Evolutionary conservation across 768 basidiomycete species (phyloP), one percentile per base, ranked within the genome.

Genomic region (Leccinellum luteum): DNA sequence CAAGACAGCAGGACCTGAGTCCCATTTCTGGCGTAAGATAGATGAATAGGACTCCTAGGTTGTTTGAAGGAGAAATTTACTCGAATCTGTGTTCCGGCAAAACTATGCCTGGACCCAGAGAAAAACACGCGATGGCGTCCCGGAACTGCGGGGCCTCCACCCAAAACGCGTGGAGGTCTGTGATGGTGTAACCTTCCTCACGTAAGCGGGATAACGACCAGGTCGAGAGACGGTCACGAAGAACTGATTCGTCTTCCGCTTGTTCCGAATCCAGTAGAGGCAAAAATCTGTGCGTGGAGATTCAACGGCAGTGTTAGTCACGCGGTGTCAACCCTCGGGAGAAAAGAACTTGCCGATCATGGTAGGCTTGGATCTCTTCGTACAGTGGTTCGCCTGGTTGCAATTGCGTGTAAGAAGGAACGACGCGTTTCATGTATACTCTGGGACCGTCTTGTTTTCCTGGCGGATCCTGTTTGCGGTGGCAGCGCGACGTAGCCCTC

Each of bases 161-260:
- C 90, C 88, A 91, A 66, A 80, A 92, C 0, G 81, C 89, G 15
- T 73, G 78, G 23, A 92, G 73, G 17, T 77, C 83, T 0, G 84
- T 86, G 31, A 94, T 65, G 52, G 85, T 82, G 64, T 90, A 92
- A 0, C 92, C 92, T 62, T 88, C 86, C n/a, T 80, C 74, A 60
- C 78, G 73, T 44, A 93, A 73, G 21, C 81, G 79, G 27, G 78
- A 74, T 4, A 86, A 55, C 12, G 82, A 76, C 92, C 91, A 92
- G 15, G 79, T 81, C 1, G 83, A 76, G 15, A 94, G 77, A 34
- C 92, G 83, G 59, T 88, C 77, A 51, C 77, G 78, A 23, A 90
- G 67, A 1, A 82, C 76, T 1, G 79, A 78, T 60, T 86, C 84
- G 38, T 81, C 83, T 63, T 89, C 84, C 1, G 75, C 78, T 67